Base-by-base conservation (phyloP, 768 basidiomycete species). In the Nidularia sp. region DNA sequence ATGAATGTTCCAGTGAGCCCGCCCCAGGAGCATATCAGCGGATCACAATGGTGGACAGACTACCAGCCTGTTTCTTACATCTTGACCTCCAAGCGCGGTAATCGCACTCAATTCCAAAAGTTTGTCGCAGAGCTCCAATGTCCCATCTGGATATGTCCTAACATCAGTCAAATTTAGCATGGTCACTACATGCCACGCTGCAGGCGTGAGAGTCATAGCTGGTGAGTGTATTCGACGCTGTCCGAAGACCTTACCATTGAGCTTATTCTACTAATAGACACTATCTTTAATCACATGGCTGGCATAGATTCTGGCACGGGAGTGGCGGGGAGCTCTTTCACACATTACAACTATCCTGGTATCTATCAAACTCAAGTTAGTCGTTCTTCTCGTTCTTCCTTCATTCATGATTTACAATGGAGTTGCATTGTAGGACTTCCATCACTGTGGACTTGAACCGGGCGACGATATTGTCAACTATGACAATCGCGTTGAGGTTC, bases 41-140 rank as follows among this genome's bases (percentile, higher is more conserved):
- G 85, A 3, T 8, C 68, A 2, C 75, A 85, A 58, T 88, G 86
- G 86, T 88, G 85, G 85, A 87, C 85, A 0, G 85, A 86, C 60
- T 87, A 88, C 58, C 86, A 77, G 67, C 79, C 81, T 3, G 84
- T 85, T 0, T 86, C 84, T 1, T 86, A 87, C 60, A 84, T 50
- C 7, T 61, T 87, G 46, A 83, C 75, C 1, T 85, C 84, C 0
- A 88, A 87, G 63, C 81, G 83, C 0, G 86, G 86, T 4, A 72
- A 80, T 55, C 73, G 82, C 10, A 53, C 63, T 2, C 81, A 86
- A 53, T 86, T 73, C 61, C 62, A 69, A 52, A 70, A 55, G 70
- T 72, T 44, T 33, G 57, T 34, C 35, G 35, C 47, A 10, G 32
- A 54, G 32, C 58, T 62, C 31, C 69, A 18, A 10, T 42, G 32